Evolutionary conservation across 306 rosid genomes (phyloP).

Genomic region (Hippophae rhamnoides): DNA sequence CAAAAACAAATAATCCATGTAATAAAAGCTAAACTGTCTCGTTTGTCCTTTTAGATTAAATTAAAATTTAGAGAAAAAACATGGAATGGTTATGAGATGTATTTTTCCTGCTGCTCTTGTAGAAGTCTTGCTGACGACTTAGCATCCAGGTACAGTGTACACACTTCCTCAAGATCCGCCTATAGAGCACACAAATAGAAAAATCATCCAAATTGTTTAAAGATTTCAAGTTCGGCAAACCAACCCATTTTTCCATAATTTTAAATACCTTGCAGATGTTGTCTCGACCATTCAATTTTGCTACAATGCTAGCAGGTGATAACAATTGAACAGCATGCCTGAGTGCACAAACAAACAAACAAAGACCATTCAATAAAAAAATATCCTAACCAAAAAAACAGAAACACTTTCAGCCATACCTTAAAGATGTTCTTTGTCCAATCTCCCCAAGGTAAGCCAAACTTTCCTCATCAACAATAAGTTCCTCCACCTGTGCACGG

Average conservation of each 20-base stretch:
- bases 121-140: slow-evolving; percentile 78
- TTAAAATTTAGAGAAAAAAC: no score
- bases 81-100: slow-evolving; percentile 38
- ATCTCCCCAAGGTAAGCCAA: slow-evolving; percentile 88
- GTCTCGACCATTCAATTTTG: slow-evolving; percentile 93
- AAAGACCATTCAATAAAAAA: neutral
- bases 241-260: slow-evolving; percentile 4
- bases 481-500: slow-evolving; percentile 89
- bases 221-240: no score
- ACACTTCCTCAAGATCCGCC: slow-evolving; percentile 81
- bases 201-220: neutral
- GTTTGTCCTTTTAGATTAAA: no score
- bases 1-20: no score
- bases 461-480: slow-evolving; percentile 79
- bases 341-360: slow-evolving; percentile 8
- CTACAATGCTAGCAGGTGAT: slow-evolving; percentile 78
- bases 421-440: slow-evolving; percentile 69
- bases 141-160: slow-evolving; percentile 70
- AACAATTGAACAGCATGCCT: slow-evolving; percentile 92
- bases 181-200: slow-evolving; percentile 22
- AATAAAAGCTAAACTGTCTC: no score
- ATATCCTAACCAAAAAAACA: no score
- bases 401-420: slow-evolving; percentile 29
- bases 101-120: slow-evolving; percentile 88
- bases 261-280: slow-evolving; percentile 69